Evolutionary conservation across 208 protist species (phyloP).

Genomic region (Trypanosoma brucei): DNA sequence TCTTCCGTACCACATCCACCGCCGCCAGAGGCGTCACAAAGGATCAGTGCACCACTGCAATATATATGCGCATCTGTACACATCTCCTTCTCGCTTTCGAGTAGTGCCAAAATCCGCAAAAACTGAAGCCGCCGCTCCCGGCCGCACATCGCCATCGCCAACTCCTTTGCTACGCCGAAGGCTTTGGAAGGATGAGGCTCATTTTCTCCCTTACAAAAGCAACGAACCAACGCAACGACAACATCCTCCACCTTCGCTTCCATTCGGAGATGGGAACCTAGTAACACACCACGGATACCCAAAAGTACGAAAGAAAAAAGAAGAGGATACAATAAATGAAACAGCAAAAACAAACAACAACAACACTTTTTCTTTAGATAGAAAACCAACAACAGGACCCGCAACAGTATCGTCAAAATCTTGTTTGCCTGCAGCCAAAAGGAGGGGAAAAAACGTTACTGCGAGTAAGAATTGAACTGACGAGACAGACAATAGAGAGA

Average conservation of each 20-base stretch:
- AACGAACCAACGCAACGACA: slow-evolving; percentile 12
- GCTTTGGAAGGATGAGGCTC: slow-evolving; percentile 14
- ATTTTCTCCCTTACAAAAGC: background rate
- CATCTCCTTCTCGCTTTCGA: slow-evolving; percentile 6
- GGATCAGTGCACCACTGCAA: slow-evolving; percentile 5
- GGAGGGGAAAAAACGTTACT: too few relatives aligned
- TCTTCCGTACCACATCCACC: background rate
- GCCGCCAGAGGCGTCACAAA: background rate
- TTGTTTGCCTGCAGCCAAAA: too few relatives aligned
- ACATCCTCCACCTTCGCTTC: slow-evolving; percentile 18
- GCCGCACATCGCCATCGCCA: slow-evolving; percentile 3
- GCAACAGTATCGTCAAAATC: too few relatives aligned
- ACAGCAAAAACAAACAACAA: background rate
- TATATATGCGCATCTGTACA: slow-evolving; percentile 7
- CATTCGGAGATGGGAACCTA: background rate
- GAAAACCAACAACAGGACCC: too few relatives aligned
- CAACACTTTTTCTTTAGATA: background rate
- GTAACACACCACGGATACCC: background rate
- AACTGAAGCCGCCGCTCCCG: slow-evolving; percentile 16
- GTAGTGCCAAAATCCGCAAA: slow-evolving; percentile 15
- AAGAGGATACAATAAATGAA: slow-evolving; percentile 1
- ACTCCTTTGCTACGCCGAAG: slow-evolving; percentile 20
- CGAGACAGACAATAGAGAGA: too few relatives aligned
- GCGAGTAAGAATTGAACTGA: too few relatives aligned
- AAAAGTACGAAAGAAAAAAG: slow-evolving; percentile 2